These are phyloP conservation scores for Paraglomus brasilianum DNA, from an alignment of 192 early-diverging fungal species.

Conservation along the genomic window DNA sequence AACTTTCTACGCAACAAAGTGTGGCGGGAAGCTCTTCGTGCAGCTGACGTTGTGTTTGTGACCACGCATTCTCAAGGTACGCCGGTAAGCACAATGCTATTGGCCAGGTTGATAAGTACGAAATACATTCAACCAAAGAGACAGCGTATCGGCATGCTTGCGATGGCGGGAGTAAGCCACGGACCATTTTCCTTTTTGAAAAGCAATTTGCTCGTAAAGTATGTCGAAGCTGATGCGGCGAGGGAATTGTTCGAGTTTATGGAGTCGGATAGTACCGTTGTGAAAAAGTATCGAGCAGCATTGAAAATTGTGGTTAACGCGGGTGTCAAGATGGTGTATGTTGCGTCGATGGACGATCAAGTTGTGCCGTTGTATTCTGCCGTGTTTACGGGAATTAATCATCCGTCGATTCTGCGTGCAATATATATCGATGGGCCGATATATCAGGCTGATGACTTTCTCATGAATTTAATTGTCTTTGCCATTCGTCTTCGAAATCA, in stretches of 20 bases:
- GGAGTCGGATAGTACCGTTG: conserved; percentile 68
- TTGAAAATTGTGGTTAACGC: conserved; percentile 62
- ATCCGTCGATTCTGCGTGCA: conserved; percentile 85
- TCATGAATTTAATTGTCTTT: conserved; percentile 85
- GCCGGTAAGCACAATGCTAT: conserved; percentile 78
- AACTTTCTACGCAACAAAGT: conserved; percentile 60
- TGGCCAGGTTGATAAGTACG: conserved; percentile 64
- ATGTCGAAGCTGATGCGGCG: conserved; percentile 81
- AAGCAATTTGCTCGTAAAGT: conserved; percentile 80
- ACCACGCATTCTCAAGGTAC: conserved; percentile 95
- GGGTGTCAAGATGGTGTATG: conserved; percentile 72
- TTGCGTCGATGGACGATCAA: conserved; percentile 94
- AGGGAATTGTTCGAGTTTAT: conserved; percentile 94
- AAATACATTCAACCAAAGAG: conserved; percentile 60
- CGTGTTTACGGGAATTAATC: conserved; percentile 62
- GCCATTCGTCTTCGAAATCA: conserved; percentile 83
- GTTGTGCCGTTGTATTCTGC: conserved; percentile 90
- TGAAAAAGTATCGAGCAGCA: conserved; percentile 69
- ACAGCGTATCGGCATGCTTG: conserved; percentile 76
- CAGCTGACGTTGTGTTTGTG: conserved; percentile 81
- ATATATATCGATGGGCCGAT: conserved; percentile 87
- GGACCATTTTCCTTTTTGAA: conserved; percentile 84
- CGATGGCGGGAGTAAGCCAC: conserved; percentile 93
- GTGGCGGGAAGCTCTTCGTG: conserved; percentile 42
- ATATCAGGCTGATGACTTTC: conserved; percentile 77